phyloP scores from a whole-genome alignment of 2,329 filamentous ascomycete species.

The Epichloe sibirici region DNA sequence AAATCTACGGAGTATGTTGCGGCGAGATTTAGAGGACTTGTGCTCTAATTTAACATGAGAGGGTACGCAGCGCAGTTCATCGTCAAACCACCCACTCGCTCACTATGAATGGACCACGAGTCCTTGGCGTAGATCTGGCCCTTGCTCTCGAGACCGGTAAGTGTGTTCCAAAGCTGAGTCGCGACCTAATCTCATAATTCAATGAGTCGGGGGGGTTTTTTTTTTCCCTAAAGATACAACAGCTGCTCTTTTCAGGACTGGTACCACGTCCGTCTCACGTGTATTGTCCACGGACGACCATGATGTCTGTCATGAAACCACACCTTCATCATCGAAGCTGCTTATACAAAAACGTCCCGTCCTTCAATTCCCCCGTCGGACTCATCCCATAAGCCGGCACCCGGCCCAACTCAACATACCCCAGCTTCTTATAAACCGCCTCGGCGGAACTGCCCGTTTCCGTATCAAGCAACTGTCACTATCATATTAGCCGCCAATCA shows the following conservation, averaged over 20 bases:
- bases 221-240: too few species aligned
- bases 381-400: constrained; percentile 41
- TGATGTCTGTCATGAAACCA: neutral
- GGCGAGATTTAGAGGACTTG: neutral
- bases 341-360: constrained; percentile 48
- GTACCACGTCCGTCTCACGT: too few species aligned
- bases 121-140: constrained; percentile 46
- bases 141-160: constrained; percentile 44
- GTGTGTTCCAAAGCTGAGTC: constrained; percentile 54
- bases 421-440: constrained; percentile 40
- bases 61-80: too few species aligned
- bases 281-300: too few species aligned
- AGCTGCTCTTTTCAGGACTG: too few species aligned
- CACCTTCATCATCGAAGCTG: constrained; percentile 23
- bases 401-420: constrained; percentile 41
- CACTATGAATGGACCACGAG: constrained; percentile 43
- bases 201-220: too few species aligned
- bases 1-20: constrained; percentile 20
- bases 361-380: constrained; percentile 35
- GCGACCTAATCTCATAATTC: constrained; percentile 24
- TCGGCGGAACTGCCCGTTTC: constrained; percentile 41
- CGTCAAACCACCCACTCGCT: neutral
- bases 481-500: neutral
- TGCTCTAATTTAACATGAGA: too few species aligned
- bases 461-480: constrained; percentile 36